A percentile compares a stretch with the other conserved stretches of the same genome.
Conservation (phyloP, 306 rosid species). For the Ormosia semicastrata region DNA sequence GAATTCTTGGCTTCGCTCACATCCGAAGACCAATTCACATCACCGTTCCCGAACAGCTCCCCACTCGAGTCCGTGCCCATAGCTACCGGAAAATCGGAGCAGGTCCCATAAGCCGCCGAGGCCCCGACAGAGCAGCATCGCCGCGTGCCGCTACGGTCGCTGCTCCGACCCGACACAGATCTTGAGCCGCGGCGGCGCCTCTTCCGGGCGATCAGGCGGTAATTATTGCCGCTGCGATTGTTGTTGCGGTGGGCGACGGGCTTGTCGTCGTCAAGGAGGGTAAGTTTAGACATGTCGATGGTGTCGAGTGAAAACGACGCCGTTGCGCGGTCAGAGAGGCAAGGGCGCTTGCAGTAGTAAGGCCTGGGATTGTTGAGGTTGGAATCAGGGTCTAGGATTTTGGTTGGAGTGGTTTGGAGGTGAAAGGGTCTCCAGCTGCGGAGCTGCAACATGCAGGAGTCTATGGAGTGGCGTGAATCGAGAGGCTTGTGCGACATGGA, state of each 20-base stretch:
- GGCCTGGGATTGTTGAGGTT: conserved; percentile 24
- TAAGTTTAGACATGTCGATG: conserved; percentile 68
- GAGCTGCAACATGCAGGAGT: conserved; percentile 68
- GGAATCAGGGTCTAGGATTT: conserved; percentile 52
- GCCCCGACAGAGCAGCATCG: conserved; percentile 93
- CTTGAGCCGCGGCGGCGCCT: conserved; percentile 87
- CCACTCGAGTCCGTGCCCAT: conserved; percentile 95
- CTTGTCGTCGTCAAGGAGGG: conserved; percentile 68
- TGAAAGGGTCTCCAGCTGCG: conserved; percentile 81
- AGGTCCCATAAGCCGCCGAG: conserved; percentile 87
- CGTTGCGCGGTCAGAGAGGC: conserved; percentile 86
- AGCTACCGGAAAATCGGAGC: conserved; percentile 94
- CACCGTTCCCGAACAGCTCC: conserved; percentile 87
- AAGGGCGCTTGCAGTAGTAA: conserved; percentile 70
- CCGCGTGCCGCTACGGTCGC: conserved; percentile 88
- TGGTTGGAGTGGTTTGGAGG: conserved; percentile 37
- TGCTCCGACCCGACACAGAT: conserved; percentile 96
- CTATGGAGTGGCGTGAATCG: conserved; percentile 64
- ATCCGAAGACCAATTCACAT: conserved; percentile 89
- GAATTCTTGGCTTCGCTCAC: conserved; percentile 85
- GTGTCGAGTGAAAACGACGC: conserved; percentile 56
- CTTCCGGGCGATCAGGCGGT: conserved; percentile 67
- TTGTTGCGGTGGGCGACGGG: conserved; percentile 20
- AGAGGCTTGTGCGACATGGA: conserved; percentile 65
- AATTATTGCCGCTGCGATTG: conserved; percentile 37